A percentile compares a stretch with the other conserved stretches of the same genome.
These are phyloP conservation scores for Akanthomyces muscarius DNA, from an alignment of 2,329 filamentous ascomycete species.

Conservation along the genomic window DNA sequence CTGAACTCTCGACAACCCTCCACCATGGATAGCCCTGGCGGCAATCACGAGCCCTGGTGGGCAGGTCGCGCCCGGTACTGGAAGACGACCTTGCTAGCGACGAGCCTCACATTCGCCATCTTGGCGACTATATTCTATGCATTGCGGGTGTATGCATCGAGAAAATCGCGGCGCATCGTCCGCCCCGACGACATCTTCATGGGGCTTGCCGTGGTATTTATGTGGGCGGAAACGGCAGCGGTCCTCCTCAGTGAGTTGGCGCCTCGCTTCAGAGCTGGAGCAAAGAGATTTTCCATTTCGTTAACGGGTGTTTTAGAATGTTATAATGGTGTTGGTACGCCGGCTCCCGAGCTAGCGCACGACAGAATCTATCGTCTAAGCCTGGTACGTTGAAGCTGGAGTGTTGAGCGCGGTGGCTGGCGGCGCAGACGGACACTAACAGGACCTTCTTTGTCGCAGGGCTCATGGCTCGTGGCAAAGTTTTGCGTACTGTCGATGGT, in stretches of 20 bases:
- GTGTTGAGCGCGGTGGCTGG: no score
- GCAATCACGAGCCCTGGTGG: constrained; percentile 6
- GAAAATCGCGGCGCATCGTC: constrained; percentile 4
- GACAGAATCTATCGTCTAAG: constrained; percentile 5
- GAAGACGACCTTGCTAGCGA: constrained; percentile 12
- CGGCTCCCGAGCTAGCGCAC: constrained; percentile 1
- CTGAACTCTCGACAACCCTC: neutral
- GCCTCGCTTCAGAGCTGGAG: no score
- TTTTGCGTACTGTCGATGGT: constrained; percentile 18
- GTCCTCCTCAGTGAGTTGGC: constrained; percentile 16
- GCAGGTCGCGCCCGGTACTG: constrained; percentile 6
- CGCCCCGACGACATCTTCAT: constrained; percentile 18
- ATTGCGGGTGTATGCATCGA: constrained; percentile 15
- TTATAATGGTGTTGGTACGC: constrained; percentile 17
- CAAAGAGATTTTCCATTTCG: neutral
- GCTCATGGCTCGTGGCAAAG: constrained; percentile 20
- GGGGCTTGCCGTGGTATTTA: constrained; percentile 18
- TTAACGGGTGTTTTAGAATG: neutral
- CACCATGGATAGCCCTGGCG: neutral
- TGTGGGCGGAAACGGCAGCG: constrained; percentile 18
- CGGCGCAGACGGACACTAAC: neutral
- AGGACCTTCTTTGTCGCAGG: neutral
- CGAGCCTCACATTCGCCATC: constrained; percentile 14
- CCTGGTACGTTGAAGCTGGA: neutral
- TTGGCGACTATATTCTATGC: constrained; percentile 13